Conservation (phyloP, 176 grass and related monocot genomes). For the Eleusine indica region DNA sequence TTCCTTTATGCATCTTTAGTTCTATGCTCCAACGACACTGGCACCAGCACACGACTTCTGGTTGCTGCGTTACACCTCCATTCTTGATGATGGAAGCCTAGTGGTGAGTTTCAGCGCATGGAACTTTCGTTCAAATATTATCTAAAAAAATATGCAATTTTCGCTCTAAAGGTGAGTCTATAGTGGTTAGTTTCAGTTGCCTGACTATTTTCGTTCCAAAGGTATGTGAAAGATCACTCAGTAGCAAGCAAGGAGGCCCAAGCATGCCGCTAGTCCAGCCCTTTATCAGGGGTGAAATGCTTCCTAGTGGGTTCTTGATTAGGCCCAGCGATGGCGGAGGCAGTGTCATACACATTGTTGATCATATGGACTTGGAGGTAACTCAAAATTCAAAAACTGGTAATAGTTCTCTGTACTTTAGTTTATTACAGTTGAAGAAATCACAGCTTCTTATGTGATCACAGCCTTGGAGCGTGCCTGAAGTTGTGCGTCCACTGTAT, state of each 20-base stretch:
- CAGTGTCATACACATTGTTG: slow-evolving; percentile 87
- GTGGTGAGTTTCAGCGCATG: slow-evolving; percentile 59
- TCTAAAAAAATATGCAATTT: neutral
- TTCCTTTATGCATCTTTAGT: slow-evolving; percentile 30
- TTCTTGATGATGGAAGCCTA: slow-evolving; percentile 85
- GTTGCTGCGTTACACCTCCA: slow-evolving; percentile 86
- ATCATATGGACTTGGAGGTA: slow-evolving; percentile 95
- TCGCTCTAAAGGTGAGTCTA: no score
- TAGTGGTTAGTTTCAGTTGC: neutral
- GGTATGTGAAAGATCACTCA: slow-evolving; percentile 93
- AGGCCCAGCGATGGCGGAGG: slow-evolving; percentile 86
- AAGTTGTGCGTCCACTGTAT: slow-evolving; percentile 87
- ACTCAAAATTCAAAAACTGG: neutral
- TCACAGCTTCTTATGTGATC: slow-evolving; percentile 17
- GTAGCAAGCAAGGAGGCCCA: slow-evolving; percentile 66
- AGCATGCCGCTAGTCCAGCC: slow-evolving; percentile 71
- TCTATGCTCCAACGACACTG: slow-evolving; percentile 84
- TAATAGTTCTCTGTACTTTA: neutral
- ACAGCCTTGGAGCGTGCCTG: slow-evolving; percentile 91
- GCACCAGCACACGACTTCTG: slow-evolving; percentile 91
- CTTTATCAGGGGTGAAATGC: slow-evolving; percentile 90
- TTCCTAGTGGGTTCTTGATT: slow-evolving; percentile 89
- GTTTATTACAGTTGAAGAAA: slow-evolving; percentile 12
- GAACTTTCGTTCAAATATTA: neutral
- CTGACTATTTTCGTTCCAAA: slow-evolving; percentile 33